Conservation (phyloP, 164 flowering plant genomes). For the Malania oleifera region DNA sequence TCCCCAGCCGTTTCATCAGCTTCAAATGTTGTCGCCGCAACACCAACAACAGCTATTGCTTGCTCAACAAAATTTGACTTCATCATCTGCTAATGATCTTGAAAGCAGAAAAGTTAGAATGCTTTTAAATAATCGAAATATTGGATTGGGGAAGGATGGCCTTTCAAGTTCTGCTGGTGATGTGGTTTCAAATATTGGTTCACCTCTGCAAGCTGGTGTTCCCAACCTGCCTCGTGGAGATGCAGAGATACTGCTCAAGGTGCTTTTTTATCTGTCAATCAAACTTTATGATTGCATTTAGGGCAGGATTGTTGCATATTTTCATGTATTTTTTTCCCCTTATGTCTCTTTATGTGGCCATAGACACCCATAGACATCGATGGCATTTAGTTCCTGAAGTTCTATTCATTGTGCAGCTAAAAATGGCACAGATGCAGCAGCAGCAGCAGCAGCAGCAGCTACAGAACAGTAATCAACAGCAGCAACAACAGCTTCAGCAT, state of each 20-base stretch:
- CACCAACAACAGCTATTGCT: slow-evolving; percentile 84
- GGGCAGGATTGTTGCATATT: background rate
- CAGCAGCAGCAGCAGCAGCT: slow-evolving; percentile 54
- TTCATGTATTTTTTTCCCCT: background rate
- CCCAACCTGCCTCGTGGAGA: slow-evolving; percentile 66
- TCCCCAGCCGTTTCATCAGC: slow-evolving; percentile 84
- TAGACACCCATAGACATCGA: background rate
- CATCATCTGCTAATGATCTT: slow-evolving; percentile 66
- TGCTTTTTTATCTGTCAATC: slow-evolving; percentile 14
- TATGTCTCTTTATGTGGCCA: background rate
- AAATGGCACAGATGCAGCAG: slow-evolving; percentile 74
- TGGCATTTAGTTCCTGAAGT: background rate
- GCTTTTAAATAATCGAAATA: slow-evolving; percentile 62
- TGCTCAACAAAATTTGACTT: slow-evolving; percentile 76
- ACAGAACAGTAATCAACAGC: slow-evolving; percentile 40
- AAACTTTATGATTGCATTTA: background rate
- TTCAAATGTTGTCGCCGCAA: slow-evolving; percentile 81
- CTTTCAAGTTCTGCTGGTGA: slow-evolving; percentile 76
- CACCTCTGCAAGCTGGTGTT: slow-evolving; percentile 57
- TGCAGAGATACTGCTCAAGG: slow-evolving; percentile 81
- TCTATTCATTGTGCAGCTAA: slow-evolving; percentile 38
- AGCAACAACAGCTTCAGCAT: slow-evolving; percentile 60
- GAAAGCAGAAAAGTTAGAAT: slow-evolving; percentile 79
- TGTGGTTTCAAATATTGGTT: slow-evolving; percentile 68
- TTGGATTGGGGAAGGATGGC: slow-evolving; percentile 68